These are phyloP conservation scores for Malassezia caprae DNA, from an alignment of 1,284 basidiomycete genomes.

Conservation along the genomic window DNA sequence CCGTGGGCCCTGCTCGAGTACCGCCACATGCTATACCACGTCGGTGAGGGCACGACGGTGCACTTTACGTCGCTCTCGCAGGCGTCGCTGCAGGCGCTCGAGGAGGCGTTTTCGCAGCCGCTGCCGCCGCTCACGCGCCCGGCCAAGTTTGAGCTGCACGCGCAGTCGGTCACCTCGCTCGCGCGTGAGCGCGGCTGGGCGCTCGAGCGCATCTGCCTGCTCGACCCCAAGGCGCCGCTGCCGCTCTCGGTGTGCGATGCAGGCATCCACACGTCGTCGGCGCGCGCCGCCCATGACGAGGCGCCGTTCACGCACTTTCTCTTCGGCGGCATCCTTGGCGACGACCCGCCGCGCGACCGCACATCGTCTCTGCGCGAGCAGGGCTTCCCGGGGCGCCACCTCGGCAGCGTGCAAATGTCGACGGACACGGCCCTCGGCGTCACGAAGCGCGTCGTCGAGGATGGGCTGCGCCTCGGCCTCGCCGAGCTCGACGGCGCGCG, in stretches of 20 bases:
- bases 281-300: background rate
- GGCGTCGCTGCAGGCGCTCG: constrained; percentile 59
- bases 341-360: constrained; percentile 73
- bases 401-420: constrained; percentile 75
- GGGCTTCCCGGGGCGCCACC: constrained; percentile 61
- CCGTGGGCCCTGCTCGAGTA: constrained; percentile 44
- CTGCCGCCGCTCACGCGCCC: constrained; percentile 16
- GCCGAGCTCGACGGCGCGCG: constrained; percentile 11
- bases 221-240: constrained; percentile 37
- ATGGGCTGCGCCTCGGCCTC: constrained; percentile 49
- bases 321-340: constrained; percentile 56
- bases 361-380: constrained; percentile 75
- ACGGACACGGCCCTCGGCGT: constrained; percentile 93
- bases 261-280: constrained; percentile 9
- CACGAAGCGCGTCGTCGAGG: constrained; percentile 73
- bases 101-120: constrained; percentile 47
- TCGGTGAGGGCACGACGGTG: constrained; percentile 59
- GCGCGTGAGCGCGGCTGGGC: constrained; percentile 55
- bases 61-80: constrained; percentile 74
- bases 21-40: constrained; percentile 75
- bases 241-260: constrained; percentile 32
- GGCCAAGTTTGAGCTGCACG: constrained; percentile 57
- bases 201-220: constrained; percentile 48
- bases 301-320: constrained; percentile 43
- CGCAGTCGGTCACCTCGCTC: constrained; percentile 59